Percentiles rank a stretch among this genome's conserved stretches.
Conservation (phyloP, 345 rosid species). For the Excoecaria agallocha region DNA sequence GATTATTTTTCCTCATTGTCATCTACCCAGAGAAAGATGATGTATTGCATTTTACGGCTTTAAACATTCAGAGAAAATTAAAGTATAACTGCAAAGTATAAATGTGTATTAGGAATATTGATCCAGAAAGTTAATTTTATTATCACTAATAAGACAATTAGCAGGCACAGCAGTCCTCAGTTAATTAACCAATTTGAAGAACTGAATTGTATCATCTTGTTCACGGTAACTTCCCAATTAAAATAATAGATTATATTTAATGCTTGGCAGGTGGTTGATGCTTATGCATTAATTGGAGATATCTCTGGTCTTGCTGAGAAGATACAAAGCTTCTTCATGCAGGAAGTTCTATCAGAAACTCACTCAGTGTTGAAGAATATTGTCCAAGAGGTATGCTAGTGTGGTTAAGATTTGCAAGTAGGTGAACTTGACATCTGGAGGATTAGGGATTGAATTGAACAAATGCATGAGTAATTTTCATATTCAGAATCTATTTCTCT, state of each 20-base stretch:
- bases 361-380: slow-evolving; percentile 70
- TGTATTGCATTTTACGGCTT: not conserved
- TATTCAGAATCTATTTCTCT: not conserved
- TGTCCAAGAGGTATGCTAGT: slow-evolving; percentile 67
- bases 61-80: not conserved
- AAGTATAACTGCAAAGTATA: not conserved
- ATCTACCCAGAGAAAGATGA: not conserved
- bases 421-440: not conserved
- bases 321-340: slow-evolving; percentile 96
- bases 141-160: not conserved
- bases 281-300: slow-evolving; percentile 98
- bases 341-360: slow-evolving; percentile 93
- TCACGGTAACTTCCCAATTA: not conserved
- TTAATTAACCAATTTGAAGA: not conserved
- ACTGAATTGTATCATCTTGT: not conserved
- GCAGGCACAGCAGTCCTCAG: not conserved
- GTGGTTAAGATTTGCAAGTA: slow-evolving; percentile 5
- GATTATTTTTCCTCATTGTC: not conserved
- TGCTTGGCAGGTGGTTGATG: slow-evolving; percentile 80
- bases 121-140: not conserved
- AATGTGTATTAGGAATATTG: not conserved
- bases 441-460: not conserved
- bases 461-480: not conserved
- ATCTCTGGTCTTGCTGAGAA: slow-evolving; percentile 96
- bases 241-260: slow-evolving; percentile 3